Evolutionary conservation across 257 asterid genomes (phyloP), one percentile per base, ranked within the genome.

Genomic region (Solanum piurae): DNA sequence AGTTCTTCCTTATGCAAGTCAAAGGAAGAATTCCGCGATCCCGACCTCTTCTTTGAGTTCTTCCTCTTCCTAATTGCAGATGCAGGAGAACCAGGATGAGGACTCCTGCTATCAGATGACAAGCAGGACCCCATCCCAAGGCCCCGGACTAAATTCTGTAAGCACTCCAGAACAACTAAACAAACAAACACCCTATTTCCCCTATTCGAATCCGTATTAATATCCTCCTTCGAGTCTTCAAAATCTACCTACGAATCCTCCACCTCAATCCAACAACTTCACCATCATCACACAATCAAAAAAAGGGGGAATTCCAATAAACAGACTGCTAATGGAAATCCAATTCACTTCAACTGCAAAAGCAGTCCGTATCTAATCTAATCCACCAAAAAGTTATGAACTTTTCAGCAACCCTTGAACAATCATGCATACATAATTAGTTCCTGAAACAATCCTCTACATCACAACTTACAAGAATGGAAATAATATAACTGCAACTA

Each of bases 91-190:
- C 93, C 90, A 18, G 93, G 90, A 90, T 87, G 83, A 23, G 97
- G 95, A 93, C 91, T 94, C 94, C 96, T 87, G 94, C 95, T 92
- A 88, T 95, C 98, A 11, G 88, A 79, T 21, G 97, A 91, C 86
- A 94, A 90, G 92, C 98, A 95, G 97, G 95, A 95, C 90, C 98
- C 98, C 98, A 94, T 91, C 90, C 96, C 89, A 27, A 95, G 98
- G 95, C 97, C 96, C 97, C 98, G 91, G 90, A 95, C 88, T 86
- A 95, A 58, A 91, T 91, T 93, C 83, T 93, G 89, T 87, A 95
- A 82, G 94, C 98, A 95, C 94, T 95, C 98, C 97, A 95, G 96
- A 91, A 91, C 94, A 90, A 90, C 94, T 27, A 90, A 37, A 42
- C 92, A 92, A 89, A 91, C 91, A 84, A 89, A 74, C 85, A 91